Conservation (phyloP, 2,329 filamentous ascomycete genomes). For the Orbilia quercus region DNA sequence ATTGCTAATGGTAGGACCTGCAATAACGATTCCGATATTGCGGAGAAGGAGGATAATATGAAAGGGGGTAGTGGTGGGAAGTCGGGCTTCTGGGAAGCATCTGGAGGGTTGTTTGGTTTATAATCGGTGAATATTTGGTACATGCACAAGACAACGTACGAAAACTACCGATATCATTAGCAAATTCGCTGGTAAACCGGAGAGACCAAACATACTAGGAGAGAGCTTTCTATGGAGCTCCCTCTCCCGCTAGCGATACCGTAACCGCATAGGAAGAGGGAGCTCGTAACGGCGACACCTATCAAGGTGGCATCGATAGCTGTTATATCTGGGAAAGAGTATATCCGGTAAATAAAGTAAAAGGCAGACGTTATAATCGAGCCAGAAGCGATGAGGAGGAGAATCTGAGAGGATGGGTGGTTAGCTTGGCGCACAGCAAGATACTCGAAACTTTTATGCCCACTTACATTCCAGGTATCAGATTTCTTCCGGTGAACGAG, state of each 20-base stretch:
- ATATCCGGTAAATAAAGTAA: constrained; percentile 96
- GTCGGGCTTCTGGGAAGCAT: constrained; percentile 75
- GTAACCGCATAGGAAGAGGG: constrained; percentile 90
- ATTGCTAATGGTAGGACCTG: constrained; percentile 76
- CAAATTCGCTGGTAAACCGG: constrained; percentile 4
- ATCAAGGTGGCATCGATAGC: constrained; percentile 93
- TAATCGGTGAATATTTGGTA: constrained; percentile 99
- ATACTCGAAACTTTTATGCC: background rate
- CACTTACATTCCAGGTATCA: constrained; percentile 92
- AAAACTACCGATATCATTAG: constrained; percentile 69
- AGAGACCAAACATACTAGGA: constrained; percentile 67
- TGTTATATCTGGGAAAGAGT: constrained; percentile 90
- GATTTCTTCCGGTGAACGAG: constrained; percentile 84
- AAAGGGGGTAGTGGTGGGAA: constrained; percentile 96
- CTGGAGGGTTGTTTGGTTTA: constrained; percentile 76
- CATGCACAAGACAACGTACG: constrained; percentile 97
- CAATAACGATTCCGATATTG: constrained; percentile 70
- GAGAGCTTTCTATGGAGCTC: constrained; percentile 92
- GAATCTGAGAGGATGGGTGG: constrained; percentile 71
- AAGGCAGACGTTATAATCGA: constrained; percentile 92
- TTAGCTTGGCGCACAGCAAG: constrained; percentile 12
- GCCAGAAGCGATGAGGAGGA: constrained; percentile 85
- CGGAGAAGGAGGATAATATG: constrained; percentile 98
- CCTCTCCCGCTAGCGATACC: constrained; percentile 93
- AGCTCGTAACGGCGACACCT: constrained; percentile 89